Base-by-base conservation (phyloP, 148 eudicot genomes). In the Persicaria maculosa region DNA sequence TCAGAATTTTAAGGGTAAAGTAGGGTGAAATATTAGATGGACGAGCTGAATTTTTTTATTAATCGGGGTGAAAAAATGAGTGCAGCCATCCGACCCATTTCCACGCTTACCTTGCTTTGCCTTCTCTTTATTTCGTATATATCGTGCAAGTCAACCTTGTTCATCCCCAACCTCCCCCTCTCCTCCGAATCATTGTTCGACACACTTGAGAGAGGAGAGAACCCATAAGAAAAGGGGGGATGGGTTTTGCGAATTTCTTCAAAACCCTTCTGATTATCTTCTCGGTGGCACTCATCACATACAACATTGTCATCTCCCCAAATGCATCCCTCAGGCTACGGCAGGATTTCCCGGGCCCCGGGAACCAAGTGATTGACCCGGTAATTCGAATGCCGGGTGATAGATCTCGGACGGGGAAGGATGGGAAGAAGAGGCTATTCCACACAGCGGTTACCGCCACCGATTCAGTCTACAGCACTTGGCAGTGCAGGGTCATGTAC, bases 401-500 rank as follows among this genome's bases (percentile, higher is more conserved):
- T 19, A 84, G 78, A 79, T 77, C 80, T 4, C 71, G 73, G 55
- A 43, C 64, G 40, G 50, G 7, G 16, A 73, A 45, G 81, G 52
- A 61, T 4, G 16, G 70, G 40, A 80, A 74, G 64, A 83, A 79
- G 78, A 78, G 99, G 67, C 81, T 90, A 40, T 96, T 96, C 53
- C 99, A 96, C 58, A 96, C 99, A 9, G 97, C 99, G 1, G 94
- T 96, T 0, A 96, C 99, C 4, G 78, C 99, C n/a, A 90, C 99
- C 6, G 94, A 90, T 77, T 86, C 94, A 1, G 84, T 96, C 44
- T 96, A 96, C 74, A 96, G 87, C 72, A 88, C 94, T 10, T 96
- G 99, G 99, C 99, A 96, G 85, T 86, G 89, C 68, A 85, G 99
- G 81, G 80, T 96, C 0, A 92, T 96, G 99, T 92, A 96, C 64